Conservation (phyloP, 345 rosid species). For the Angophora floribunda region DNA sequence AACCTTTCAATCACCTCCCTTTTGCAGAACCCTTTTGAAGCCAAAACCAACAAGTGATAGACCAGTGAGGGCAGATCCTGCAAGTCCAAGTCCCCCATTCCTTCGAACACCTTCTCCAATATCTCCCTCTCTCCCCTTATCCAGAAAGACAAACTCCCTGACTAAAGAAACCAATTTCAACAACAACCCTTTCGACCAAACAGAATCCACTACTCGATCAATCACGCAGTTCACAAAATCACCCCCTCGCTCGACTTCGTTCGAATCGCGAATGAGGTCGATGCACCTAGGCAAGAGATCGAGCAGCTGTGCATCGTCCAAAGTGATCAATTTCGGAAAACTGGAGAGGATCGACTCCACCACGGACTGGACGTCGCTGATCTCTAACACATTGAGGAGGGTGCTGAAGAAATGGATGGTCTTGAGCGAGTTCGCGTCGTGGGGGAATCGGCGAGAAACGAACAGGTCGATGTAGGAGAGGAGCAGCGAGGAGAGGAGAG, state of each 20-base stretch:
- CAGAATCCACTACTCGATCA: constrained; percentile 31
- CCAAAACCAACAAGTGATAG: constrained; percentile 70
- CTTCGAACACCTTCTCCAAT: constrained; percentile 55
- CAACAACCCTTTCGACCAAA: constrained; percentile 55
- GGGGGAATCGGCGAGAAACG: constrained; percentile 35
- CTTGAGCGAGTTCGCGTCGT: constrained; percentile 51
- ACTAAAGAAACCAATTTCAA: constrained; percentile 53
- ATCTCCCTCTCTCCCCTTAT: constrained; percentile 43
- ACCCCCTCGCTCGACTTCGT: constrained; percentile 21
- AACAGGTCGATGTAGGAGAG: constrained; percentile 42
- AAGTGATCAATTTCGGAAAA: constrained; percentile 9
- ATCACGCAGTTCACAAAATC: constrained; percentile 27
- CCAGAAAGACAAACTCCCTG: constrained; percentile 46
- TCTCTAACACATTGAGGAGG: constrained; percentile 23
- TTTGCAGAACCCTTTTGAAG: constrained; percentile 69
- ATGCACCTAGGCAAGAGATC: constrained; percentile 63
- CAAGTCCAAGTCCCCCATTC: constrained; percentile 47
- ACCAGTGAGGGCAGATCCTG: constrained; percentile 70
- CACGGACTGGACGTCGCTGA: constrained; percentile 21
- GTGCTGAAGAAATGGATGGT: constrained; percentile 41
- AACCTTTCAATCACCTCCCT: constrained; percentile 67
- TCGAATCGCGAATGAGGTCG: constrained; percentile 19
- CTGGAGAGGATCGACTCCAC: constrained; percentile 24
- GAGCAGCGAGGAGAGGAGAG: constrained; percentile 61
- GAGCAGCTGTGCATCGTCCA: constrained; percentile 68